Evolutionary conservation across 345 rosid genomes (phyloP), one percentile per base, ranked within the genome.

Genomic region (Eucalyptus victrix): DNA sequence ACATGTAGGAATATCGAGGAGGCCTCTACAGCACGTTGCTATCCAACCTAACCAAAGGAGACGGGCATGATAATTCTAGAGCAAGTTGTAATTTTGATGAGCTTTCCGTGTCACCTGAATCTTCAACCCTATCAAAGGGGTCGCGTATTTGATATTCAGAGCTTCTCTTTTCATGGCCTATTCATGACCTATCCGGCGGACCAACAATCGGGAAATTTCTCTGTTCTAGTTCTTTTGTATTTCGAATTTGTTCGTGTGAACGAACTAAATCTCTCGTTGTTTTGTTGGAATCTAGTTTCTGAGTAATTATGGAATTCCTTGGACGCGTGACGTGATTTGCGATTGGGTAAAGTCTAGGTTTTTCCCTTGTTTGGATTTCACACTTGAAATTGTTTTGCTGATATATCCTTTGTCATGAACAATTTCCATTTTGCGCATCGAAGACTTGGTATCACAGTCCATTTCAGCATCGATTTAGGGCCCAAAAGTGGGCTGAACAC

Each of bases 351-450:
- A 56, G 13, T 24, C 13, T 24, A 56, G 6, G 6, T 56, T 56
- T 23, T 56, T 24, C 62, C 60, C 28, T 56, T 56, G 30, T 56
- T 56, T 56, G 3, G 62, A 56, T 56, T 56, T 51, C 30, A 9
- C 62, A 7, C 6, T 56, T 0, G 1, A 56, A 10, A 56, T 56
- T 9, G 30, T 56, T 1, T 56, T 24, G 14, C 13, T 56, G 0
- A 24, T 56, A 24, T 56, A 24, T 56, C 30, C 12, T 56, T 56
- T 56, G 28, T 10, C 62, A 24, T 56, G 13, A 56, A 56, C 28
- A 58, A 9, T 58, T 58, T 58, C 6, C 65, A 58, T 26, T 58
- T 58, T 26, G 65, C 15, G n/a, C 65, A 58, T 58, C 0, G 15
- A 58, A 58, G 0, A n/a, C n/a, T 2, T 53, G 1, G 24, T 18